A percentile compares a stretch with the other conserved stretches of the same genome.
Conservation (phyloP, 1,139 yeast species). For the Yamadazyma sp. region DNA sequence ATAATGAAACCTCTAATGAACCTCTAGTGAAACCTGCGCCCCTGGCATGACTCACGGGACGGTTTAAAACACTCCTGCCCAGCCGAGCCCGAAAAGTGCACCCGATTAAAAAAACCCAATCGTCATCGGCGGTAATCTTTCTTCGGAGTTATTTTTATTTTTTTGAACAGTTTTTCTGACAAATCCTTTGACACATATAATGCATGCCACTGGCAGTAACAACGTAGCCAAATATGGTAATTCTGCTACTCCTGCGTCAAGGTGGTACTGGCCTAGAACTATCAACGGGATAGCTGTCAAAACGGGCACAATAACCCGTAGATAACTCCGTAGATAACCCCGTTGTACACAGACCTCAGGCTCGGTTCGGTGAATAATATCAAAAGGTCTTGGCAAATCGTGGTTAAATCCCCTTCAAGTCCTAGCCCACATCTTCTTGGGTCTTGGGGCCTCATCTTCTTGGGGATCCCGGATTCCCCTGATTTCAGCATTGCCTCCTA, state of each 20-base stretch:
- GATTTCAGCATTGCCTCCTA: conserved; percentile 53
- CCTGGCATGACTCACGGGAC: too few relatives aligned
- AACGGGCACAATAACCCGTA: conserved; percentile 59
- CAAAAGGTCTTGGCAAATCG: conserved; percentile 65
- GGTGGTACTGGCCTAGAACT: conserved; percentile 59
- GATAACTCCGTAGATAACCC: conserved; percentile 56
- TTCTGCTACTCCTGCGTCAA: conserved; percentile 52
- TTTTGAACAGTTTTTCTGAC: conserved; percentile 29
- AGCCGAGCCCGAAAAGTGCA: conserved; percentile 79
- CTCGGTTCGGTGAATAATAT: conserved; percentile 75
- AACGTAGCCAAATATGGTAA: conserved; percentile 61
- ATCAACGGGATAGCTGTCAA: conserved; percentile 77
- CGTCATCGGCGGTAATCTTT: conserved; percentile 71
- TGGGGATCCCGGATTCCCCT: conserved; percentile 87
- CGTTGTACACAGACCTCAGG: conserved; percentile 67
- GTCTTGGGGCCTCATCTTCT: conserved; percentile 66
- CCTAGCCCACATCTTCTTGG: conserved; percentile 10
- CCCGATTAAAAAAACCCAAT: conserved; percentile 66
- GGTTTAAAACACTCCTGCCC: too few relatives aligned
- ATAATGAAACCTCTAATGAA: too few relatives aligned
- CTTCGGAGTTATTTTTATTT: conserved; percentile 70
- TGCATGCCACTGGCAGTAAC: conserved; percentile 53
- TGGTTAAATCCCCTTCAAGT: conserved; percentile 64
- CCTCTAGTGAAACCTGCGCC: too few relatives aligned
- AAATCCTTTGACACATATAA: conserved; percentile 26